A percentile compares a stretch with the other conserved stretches of the same genome.
Conservation (phyloP, 108 stramenopile genomes). For the Nannochloropsis granulata region DNA sequence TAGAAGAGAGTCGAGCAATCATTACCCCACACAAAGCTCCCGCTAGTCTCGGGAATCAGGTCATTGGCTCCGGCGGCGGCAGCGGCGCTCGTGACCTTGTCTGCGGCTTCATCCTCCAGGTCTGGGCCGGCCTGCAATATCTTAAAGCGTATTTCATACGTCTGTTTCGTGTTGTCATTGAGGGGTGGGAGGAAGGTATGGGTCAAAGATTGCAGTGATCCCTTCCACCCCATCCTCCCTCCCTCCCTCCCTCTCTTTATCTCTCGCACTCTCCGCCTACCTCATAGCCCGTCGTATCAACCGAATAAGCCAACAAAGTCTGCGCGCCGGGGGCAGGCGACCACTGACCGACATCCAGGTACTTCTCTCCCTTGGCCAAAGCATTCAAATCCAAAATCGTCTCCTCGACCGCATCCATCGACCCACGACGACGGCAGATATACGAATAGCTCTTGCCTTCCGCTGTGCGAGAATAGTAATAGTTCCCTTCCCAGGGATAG, state of each 20-base stretch:
- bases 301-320: conserved; percentile 60
- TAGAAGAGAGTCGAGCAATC: conserved; percentile 54
- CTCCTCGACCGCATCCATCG: conserved; percentile 26
- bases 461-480: conserved; percentile 71
- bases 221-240: background rate
- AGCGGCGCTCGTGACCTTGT: background rate
- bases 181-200: background rate
- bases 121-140: conserved; percentile 52
- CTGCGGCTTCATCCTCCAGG: background rate
- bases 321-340: conserved; percentile 49
- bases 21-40: conserved; percentile 57
- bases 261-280: background rate
- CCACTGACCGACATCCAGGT: conserved; percentile 56
- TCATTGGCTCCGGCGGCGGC: conserved; percentile 24
- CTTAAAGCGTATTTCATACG: conserved; percentile 56
- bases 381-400: conserved; percentile 69
- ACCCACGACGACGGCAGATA: conserved; percentile 50
- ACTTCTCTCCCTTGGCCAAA: conserved; percentile 55
- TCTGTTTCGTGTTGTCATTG: conserved; percentile 1
- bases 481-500: conserved; percentile 51
- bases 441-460: conserved; percentile 65
- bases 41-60: conserved; percentile 30
- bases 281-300: conserved; percentile 69
- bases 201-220: too few relatives aligned
- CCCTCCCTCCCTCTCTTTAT: background rate